Percentiles rank a stretch among this genome's conserved stretches.
These are phyloP conservation scores for Pisolithus marmoratus DNA, from an alignment of 768 basidiomycete species.

Conservation along the genomic window DNA sequence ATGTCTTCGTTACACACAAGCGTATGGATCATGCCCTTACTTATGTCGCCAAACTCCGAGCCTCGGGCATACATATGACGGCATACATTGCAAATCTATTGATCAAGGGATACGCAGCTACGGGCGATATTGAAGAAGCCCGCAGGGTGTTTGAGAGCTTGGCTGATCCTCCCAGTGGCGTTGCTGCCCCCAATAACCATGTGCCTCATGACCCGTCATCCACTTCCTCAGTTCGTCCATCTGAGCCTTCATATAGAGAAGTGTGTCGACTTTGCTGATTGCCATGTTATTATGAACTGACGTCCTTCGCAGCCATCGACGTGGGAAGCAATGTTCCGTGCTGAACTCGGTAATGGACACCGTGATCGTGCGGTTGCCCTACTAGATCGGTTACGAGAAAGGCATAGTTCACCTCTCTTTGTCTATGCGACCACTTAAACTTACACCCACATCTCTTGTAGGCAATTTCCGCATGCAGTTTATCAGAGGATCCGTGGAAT, in stretches of 20 bases:
- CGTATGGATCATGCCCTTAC: constrained; percentile 70
- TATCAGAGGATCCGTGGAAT: constrained; percentile 77
- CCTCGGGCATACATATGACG: constrained; percentile 74
- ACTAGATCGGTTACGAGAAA: constrained; percentile 63
- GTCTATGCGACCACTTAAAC: not conserved
- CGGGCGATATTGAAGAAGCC: constrained; percentile 64
- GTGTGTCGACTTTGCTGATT: constrained; percentile 8
- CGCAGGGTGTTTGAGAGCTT: constrained; percentile 76
- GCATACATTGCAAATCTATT: constrained; percentile 84
- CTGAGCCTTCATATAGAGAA: constrained; percentile 34
- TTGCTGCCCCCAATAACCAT: constrained; percentile 89
- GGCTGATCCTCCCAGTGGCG: constrained; percentile 72
- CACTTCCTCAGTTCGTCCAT: constrained; percentile 29
- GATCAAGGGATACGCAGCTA: constrained; percentile 60
- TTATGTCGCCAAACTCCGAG: constrained; percentile 58
- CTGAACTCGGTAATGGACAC: constrained; percentile 77
- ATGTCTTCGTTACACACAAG: constrained; percentile 73
- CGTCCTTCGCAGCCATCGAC: constrained; percentile 63
- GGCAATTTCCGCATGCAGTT: constrained; percentile 74
- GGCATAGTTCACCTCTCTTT: constrained; percentile 38
- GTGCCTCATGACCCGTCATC: constrained; percentile 49
- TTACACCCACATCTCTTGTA: constrained; percentile 22
- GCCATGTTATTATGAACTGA: not conserved
- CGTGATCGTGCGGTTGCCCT: constrained; percentile 63
- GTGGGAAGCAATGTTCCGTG: constrained; percentile 94